phyloP scores from a whole-genome alignment of 2,329 filamentous ascomycete genomes.

The Sphaceloma murrayae region DNA sequence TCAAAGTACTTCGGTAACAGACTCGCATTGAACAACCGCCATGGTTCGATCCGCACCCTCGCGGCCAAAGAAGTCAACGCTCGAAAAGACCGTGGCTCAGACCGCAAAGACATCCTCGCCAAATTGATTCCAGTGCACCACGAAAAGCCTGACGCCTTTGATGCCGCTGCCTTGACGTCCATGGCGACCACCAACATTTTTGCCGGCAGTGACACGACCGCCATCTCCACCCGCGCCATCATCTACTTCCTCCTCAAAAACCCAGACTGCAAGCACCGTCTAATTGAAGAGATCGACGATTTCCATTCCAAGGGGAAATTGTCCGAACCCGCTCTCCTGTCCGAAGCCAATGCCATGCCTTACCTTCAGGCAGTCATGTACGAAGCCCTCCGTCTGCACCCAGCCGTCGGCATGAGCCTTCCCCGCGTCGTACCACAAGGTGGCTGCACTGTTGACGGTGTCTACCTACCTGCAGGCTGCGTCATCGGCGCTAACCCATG shows the following conservation, averaged over 20 bases:
- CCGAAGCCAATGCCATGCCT: slow-evolving; percentile 30
- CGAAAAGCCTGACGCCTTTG: slow-evolving; percentile 30
- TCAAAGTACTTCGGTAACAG: slow-evolving; percentile 32
- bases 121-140: slow-evolving; percentile 31
- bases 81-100: slow-evolving; percentile 27
- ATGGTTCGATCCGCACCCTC: slow-evolving; percentile 28
- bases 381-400: slow-evolving; percentile 36
- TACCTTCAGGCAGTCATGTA: slow-evolving; percentile 38
- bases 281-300: slow-evolving; percentile 30
- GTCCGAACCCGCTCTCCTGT: slow-evolving; percentile 25
- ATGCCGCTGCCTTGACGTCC: slow-evolving; percentile 30
- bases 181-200: slow-evolving; percentile 34
- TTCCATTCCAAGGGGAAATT: slow-evolving; percentile 23
- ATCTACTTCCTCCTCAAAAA: slow-evolving; percentile 33
- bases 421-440: slow-evolving; percentile 32
- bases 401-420: slow-evolving; percentile 34
- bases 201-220: slow-evolving; percentile 38
- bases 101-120: slow-evolving; percentile 32
- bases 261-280: slow-evolving; percentile 24
- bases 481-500: slow-evolving; percentile 29
- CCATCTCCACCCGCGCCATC: slow-evolving; percentile 31
- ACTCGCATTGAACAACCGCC: slow-evolving; percentile 28
- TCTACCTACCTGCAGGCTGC: slow-evolving; percentile 26
- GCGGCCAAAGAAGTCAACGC: slow-evolving; percentile 26
- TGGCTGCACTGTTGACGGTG: slow-evolving; percentile 30